These are phyloP conservation scores for Talaromyces sp. DNA, from an alignment of 2,329 filamentous ascomycete genomes.

Conservation along the genomic window DNA sequence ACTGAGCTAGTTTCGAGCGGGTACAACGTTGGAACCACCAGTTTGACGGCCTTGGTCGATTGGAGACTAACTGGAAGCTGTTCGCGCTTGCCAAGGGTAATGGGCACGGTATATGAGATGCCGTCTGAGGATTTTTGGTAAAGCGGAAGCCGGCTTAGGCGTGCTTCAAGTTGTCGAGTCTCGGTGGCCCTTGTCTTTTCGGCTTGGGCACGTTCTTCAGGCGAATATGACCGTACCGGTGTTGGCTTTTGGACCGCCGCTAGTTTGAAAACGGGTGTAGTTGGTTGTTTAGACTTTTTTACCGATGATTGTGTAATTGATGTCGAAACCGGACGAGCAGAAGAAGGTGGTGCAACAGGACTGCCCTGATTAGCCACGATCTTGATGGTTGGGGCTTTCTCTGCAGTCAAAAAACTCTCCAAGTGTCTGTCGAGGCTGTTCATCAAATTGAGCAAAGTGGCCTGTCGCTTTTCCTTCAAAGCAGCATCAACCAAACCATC, in stretches of 20 bases:
- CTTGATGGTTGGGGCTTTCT: constrained; percentile 68
- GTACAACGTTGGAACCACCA: constrained; percentile 67
- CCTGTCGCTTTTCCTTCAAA: constrained; percentile 35
- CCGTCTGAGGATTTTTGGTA: constrained; percentile 68
- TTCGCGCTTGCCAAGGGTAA: constrained; percentile 58
- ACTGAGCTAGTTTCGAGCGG: constrained; percentile 64
- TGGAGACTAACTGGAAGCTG: constrained; percentile 59
- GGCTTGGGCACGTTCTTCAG: constrained; percentile 58
- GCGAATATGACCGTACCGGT: constrained; percentile 47
- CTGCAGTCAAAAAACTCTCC: constrained; percentile 62
- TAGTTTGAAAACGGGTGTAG: constrained; percentile 32
- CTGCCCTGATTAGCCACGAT: constrained; percentile 57
- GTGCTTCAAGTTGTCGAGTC: constrained; percentile 66
- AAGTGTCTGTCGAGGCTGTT: constrained; percentile 68
- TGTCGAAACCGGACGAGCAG: too few species aligned
- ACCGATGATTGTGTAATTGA: not conserved
- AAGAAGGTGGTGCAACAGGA: constrained; percentile 2
- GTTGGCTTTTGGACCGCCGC: not conserved
- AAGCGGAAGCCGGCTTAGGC: constrained; percentile 61
- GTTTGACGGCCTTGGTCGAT: constrained; percentile 57
- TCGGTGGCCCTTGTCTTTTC: constrained; percentile 60
- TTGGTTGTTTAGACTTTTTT: not conserved
- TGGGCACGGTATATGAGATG: constrained; percentile 62
- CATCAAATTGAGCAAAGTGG: constrained; percentile 60
- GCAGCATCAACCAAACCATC: constrained; percentile 54